Evolutionary conservation across 345 rosid species (phyloP), one percentile per base, ranked within the genome.

Genomic region (Ceriops tagal): DNA sequence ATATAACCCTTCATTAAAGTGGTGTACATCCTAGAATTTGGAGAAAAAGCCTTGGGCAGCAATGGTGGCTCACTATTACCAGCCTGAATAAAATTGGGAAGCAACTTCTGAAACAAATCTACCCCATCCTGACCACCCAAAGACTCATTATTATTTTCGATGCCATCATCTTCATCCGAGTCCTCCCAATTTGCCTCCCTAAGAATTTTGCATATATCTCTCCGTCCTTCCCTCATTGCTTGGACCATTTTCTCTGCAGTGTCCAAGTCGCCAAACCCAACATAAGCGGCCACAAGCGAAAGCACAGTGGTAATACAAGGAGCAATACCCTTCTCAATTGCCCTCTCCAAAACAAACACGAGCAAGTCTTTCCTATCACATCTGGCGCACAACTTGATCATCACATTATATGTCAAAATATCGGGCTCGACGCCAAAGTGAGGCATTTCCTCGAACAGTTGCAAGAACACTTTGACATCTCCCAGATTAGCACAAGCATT

Each of bases 1-100:
- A 93, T 93, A 64, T 93, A 93, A 71, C 98, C 98, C 82, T 93
- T 93, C 98, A 93, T 93, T 47, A 93, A 56, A 53, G 93, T 93
- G 0, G 98, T 89, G 83, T 91, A 93, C 30, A 89, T 85, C 73
- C 98, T 86, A 9, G 93, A 84, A 67, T 91, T 76, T 35, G 97
- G 98, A 6, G 84, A 70, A 71, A 79, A 93, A 10, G 59, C 68
- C 64, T 82, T 88, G 6, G 88, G 92, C 75, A 93, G 75, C 82
- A 91, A 75, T 10, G 89, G 92, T 4, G 96, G 81, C 69, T 91
- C 81, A 9, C 43, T 15, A 22, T 61, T 47, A 62, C 76, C 65
- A 2, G 79, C 84, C 32, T 75, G 63, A 53, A 65, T 62, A 21
- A 80, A 86, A 65, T 88, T 90, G 1, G 93, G 97, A 64, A 93